Base-by-base conservation (phyloP, 2,329 filamentous ascomycete species). In the Venturia carpophila region DNA sequence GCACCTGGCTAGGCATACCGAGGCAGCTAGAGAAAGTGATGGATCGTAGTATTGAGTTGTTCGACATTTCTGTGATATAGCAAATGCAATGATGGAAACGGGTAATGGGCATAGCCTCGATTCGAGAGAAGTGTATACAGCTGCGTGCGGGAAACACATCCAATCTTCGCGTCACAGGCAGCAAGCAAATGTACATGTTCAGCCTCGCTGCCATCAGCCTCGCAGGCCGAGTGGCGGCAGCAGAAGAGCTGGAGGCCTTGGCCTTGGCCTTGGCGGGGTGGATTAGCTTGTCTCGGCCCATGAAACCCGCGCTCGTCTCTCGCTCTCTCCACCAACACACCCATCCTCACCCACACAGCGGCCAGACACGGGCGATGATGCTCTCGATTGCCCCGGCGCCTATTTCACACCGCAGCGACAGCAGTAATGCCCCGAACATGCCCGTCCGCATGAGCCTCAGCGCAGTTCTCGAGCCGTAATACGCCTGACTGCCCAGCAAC, bases 361-460 rank as follows among this genome's bases (percentile, higher is more conserved):
- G 19, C 15, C 27, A 58, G 5, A 58, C 24, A 58, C 19, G 30
- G 52, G 52, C 21, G 27, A 58, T 58, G 52, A 58, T 58, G 52
- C 52, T 58, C 15, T 24, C 52, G 37, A 58, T 37, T 58, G 52
- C 30, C 52, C 52, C 30, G 15, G 30, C 52, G 30, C 52, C 52
- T 19, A 17, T n/a, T 27, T 58, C 52, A 58, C 52, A 58, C 52
- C 27, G 15, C 19, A 58, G 52, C 52, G 52, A 58, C 15, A 58
- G 52, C 52, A 37, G 37, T 58, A 27, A 58, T 58, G 52, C 30
- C 30, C 52, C 52, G 27, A 58, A 58, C 52, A n/a, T 5, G 15
- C 15, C 27, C 37, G 52, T 58, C 52, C 24, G 30, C 52, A 58
- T 58, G 52, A 58, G 52, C 17, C 52, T n/a, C 27, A 58, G 52